Evolutionary conservation across 179 eudicot species (phyloP).

Genomic region (Patellifolia procumbens): DNA sequence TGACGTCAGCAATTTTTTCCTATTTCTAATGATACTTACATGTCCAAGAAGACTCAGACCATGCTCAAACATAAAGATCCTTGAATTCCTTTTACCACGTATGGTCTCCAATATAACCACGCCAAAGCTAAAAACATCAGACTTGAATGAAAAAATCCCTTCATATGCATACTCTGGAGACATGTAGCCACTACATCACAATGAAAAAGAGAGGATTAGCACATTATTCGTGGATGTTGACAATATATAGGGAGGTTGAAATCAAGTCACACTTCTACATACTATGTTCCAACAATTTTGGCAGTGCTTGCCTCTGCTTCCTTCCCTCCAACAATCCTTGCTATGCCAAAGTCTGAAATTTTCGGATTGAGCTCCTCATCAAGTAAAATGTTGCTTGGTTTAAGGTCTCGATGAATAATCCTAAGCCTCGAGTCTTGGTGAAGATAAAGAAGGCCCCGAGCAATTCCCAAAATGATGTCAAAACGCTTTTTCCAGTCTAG

Average conservation of each 20-base stretch:
- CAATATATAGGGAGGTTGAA: no score
- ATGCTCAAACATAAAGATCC: constrained; percentile 21
- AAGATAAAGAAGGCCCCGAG: constrained; percentile 32
- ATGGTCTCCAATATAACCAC: constrained; percentile 36
- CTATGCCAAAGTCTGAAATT: constrained; percentile 38
- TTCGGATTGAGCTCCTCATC: constrained; percentile 34
- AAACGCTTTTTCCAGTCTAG: constrained; percentile 32
- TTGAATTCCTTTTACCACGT: constrained; percentile 33
- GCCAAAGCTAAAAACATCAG: constrained; percentile 39
- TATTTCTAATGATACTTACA: constrained; percentile 15
- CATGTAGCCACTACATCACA: constrained; percentile 30
- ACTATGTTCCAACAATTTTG: constrained; percentile 34
- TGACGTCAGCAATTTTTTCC: no score
- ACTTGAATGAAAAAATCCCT: constrained; percentile 34
- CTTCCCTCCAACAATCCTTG: constrained; percentile 36
- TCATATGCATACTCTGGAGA: constrained; percentile 35
- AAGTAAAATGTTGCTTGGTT: constrained; percentile 38
- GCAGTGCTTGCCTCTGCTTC: constrained; percentile 30
- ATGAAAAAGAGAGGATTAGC: no score
- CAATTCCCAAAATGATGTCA: constrained; percentile 28
- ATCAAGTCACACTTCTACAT: not conserved
- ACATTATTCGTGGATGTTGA: not conserved
- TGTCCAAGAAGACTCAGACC: constrained; percentile 29
- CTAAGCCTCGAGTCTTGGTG: constrained; percentile 35
- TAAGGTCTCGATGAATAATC: constrained; percentile 34